Evolutionary conservation across 2,329 filamentous ascomycete genomes (phyloP), one percentile per base, ranked within the genome.

Genomic region (Fusarium chuoi): DNA sequence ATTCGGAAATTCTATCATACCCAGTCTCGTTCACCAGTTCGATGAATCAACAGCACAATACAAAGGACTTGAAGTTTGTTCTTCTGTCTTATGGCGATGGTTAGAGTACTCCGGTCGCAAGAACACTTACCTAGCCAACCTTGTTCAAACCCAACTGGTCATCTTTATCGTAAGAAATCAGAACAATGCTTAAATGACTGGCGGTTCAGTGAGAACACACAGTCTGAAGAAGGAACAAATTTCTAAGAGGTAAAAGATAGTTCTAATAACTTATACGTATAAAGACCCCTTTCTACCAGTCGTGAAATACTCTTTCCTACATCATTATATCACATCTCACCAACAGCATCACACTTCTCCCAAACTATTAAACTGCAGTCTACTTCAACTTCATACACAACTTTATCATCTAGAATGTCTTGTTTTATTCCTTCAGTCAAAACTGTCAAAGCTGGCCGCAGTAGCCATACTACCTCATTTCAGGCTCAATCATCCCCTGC

Each of bases 271-370:
- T 7, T 6, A 24, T 0, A 0, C 2, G 6, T 20, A 51, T 51
- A 51, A 35, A 18, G 18, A 5, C 11, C 4, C 3, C 6, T 3
- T 7, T 13, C 7, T 49, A 7, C 3, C 28, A 1, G 0, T 6
- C 2, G 3, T n/a, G 0, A 24, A 18, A 10, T 7, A 33, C 10
- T 6, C 1, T 33, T 51, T 14, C 28, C 15, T 2, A 10, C 22
- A 18, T 1, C 18, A 2, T 30, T 9, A 11, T 9, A 30, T n/a
- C 20, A 1, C 7, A n/a, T 13, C 14, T 18, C 0, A 14, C 3
- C 6, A 36, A 24, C 0, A 52, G 6, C 8, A 20, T 12, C 20
- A 7, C 22, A 2, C 33, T 22, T 17, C 3, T 22, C n/a, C n/a
- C n/a, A n/a, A n/a, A n/a, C n/a, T 14, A 2, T 2, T 6, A 20